Conservation (phyloP, 2,329 filamentous ascomycete species). For the Ophiosphaerella korrae region DNA sequence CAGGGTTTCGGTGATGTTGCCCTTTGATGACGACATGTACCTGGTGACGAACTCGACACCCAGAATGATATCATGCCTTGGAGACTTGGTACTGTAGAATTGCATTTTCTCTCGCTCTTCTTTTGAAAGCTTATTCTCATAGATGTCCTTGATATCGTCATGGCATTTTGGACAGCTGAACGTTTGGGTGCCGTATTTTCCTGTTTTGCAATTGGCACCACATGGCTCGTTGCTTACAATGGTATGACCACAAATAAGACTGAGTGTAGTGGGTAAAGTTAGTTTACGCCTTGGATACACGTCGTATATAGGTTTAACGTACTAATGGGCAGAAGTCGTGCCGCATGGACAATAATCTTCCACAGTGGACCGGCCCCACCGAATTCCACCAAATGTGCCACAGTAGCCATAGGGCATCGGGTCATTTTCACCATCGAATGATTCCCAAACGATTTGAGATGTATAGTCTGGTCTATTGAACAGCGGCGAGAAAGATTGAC, state of each 20-base stretch:
- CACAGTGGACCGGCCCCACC: background rate
- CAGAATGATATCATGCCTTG: background rate
- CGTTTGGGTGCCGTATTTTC: background rate
- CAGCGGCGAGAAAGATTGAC: background rate
- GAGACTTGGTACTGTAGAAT: background rate
- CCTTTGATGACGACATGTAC: conserved; percentile 1
- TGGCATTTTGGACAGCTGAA: conserved; percentile 18
- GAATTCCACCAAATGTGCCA: conserved; percentile 13
- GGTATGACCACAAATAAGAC: conserved; percentile 20
- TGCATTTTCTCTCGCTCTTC: background rate
- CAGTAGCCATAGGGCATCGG: conserved; percentile 15
- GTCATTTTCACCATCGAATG: conserved; percentile 4
- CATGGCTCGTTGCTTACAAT: conserved; percentile 10
- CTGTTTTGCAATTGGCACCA: conserved; percentile 13
- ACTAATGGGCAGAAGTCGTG: conserved; percentile 4
- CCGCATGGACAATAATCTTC: conserved; percentile 6
- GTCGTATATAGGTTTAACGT: no score
- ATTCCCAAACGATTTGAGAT: conserved; percentile 13
- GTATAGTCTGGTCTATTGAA: background rate
- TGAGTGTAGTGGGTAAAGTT: no score
- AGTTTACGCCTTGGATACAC: no score
- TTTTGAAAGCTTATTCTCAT: conserved; percentile 2
- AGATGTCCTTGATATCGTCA: conserved; percentile 1
- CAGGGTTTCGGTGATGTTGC: conserved; percentile 8
- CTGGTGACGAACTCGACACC: conserved; percentile 6